Evolutionary conservation across 2,329 filamentous ascomycete species (phyloP).

Genomic region (Cladophialophora immunda): DNA sequence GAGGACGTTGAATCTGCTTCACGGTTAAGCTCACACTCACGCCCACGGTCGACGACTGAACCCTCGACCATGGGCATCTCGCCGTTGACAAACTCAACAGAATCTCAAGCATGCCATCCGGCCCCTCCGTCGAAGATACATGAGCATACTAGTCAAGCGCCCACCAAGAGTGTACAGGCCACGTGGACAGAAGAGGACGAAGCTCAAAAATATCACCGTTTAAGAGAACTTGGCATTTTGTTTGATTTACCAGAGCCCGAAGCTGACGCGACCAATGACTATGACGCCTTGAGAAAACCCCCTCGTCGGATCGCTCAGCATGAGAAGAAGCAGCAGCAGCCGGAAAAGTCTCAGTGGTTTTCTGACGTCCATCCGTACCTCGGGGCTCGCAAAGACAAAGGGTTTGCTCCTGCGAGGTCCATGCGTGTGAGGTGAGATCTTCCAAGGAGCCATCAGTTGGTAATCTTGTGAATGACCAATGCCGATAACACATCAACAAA

Average conservation of each 20-base stretch:
- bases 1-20: background rate
- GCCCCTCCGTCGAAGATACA: background rate
- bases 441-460: too few relatives aligned
- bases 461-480: too few relatives aligned
- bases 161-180: background rate
- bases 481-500: too few relatives aligned
- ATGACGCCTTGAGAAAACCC: too few relatives aligned
- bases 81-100: background rate
- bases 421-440: too few relatives aligned
- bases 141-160: background rate
- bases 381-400: too few relatives aligned
- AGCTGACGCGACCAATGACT: conserved; percentile 13
- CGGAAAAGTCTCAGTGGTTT: too few relatives aligned
- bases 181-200: conserved; percentile 11
- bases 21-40: background rate
- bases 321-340: too few relatives aligned
- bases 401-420: too few relatives aligned
- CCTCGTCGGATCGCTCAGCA: too few relatives aligned
- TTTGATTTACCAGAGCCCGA: conserved; percentile 34
- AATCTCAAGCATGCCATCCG: background rate
- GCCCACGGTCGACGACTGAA: too few relatives aligned
- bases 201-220: conserved; percentile 21
- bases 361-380: too few relatives aligned
- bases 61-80: background rate
- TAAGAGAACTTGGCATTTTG: conserved; percentile 30